Conservation (phyloP, 31 red algal genomes). For the Asparagopsis taxiformis region DNA sequence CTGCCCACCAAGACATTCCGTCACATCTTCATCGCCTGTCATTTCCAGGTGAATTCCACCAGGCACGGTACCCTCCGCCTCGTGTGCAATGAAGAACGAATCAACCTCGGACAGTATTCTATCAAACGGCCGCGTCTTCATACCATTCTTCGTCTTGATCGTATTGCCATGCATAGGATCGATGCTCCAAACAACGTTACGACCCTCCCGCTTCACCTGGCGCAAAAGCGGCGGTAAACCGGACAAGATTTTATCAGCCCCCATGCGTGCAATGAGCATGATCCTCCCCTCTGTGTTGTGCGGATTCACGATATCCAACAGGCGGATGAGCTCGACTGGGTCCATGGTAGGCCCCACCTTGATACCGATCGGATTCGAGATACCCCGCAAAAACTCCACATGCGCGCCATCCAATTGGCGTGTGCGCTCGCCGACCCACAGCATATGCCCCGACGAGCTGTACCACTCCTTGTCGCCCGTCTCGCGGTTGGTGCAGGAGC, state of each 20-base stretch:
- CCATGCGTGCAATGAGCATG: constrained; percentile 88
- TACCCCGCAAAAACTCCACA: constrained; percentile 87
- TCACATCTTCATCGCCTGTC: constrained; percentile 85
- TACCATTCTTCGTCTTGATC: constrained; percentile 49
- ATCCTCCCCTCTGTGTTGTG: constrained; percentile 76
- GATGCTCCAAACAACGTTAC: constrained; percentile 86
- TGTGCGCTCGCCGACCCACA: constrained; percentile 93
- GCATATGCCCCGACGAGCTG: constrained; percentile 73
- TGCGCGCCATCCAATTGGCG: constrained; percentile 92
- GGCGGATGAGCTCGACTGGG: constrained; percentile 51
- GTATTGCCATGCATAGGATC: constrained; percentile 98
- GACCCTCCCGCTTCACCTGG: constrained; percentile 62
- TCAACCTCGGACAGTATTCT: constrained; percentile 72
- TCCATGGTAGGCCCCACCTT: constrained; percentile 69
- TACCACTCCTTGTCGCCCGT: constrained; percentile 39
- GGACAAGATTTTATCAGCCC: constrained; percentile 56
- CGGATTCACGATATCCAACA: constrained; percentile 82
- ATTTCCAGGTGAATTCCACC: constrained; percentile 96
- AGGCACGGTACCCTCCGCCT: constrained; percentile 71
- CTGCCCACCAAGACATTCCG: constrained; percentile 86
- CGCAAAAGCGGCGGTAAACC: constrained; percentile 78
- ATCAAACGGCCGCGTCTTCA: constrained; percentile 83
- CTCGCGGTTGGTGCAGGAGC: constrained; percentile 5
- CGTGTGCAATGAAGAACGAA: constrained; percentile 82
- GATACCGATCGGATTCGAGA: constrained; percentile 85